Conservation (phyloP, 106 monocot species). For the Triglochin maritima region DNA sequence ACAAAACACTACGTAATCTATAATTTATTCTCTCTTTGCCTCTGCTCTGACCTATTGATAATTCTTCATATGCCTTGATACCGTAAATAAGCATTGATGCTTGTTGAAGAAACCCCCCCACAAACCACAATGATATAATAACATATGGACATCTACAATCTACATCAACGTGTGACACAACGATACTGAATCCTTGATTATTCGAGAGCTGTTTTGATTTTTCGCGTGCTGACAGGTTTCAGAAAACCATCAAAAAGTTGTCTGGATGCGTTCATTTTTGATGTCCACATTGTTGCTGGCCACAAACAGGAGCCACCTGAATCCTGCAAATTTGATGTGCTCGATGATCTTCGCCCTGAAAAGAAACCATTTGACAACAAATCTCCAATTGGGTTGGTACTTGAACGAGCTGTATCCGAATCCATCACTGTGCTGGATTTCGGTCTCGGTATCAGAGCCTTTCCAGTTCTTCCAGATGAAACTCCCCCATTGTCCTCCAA, state of each 20-base stretch:
- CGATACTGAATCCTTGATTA: neutral
- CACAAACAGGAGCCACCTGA: constrained; percentile 7
- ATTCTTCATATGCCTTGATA: no score
- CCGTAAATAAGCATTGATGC: neutral
- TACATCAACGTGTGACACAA: neutral
- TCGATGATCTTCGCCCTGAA: constrained; percentile 52
- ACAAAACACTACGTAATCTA: neutral
- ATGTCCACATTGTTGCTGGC: constrained; percentile 14
- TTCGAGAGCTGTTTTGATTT: constrained; percentile 23
- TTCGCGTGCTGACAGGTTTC: constrained; percentile 8
- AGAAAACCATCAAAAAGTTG: constrained; percentile 19
- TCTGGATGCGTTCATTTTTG: constrained; percentile 12
- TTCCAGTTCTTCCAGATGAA: constrained; percentile 38
- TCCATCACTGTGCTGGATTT: constrained; percentile 46
- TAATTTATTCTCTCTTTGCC: neutral
- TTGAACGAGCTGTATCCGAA: constrained; percentile 19
- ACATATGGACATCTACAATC: neutral
- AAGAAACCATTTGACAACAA: constrained; percentile 29
- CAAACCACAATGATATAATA: neutral
- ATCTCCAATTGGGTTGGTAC: constrained; percentile 15
- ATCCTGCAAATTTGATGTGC: constrained; percentile 19
- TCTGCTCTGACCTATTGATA: no score
- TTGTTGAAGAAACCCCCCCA: neutral
- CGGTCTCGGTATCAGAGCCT: constrained; percentile 41
- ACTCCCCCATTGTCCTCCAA: constrained; percentile 10